These are phyloP conservation scores for Hymenoscyphus fructigenus DNA, from an alignment of 2,329 filamentous ascomycete genomes.

Conservation along the genomic window DNA sequence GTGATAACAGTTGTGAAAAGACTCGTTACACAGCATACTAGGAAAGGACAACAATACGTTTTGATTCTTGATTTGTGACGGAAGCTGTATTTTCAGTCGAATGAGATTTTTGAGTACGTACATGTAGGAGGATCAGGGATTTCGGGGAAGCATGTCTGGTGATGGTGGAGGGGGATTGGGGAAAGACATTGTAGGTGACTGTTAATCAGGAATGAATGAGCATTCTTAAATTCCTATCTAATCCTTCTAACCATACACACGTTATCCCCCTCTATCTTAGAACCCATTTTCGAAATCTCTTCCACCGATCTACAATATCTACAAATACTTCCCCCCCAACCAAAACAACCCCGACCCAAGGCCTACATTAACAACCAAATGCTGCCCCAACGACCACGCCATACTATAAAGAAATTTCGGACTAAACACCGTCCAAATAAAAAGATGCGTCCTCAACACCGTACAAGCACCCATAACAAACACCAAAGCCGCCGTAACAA, in stretches of 20 bases:
- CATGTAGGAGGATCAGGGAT: too few relatives aligned
- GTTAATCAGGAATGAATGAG: too few relatives aligned
- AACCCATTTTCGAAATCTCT: neutral
- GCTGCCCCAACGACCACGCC: conserved; percentile 83
- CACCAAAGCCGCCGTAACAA: conserved; percentile 61
- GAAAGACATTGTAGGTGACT: too few relatives aligned
- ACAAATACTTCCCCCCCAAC: conserved; percentile 39
- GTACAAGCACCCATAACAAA: conserved; percentile 90
- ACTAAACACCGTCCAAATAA: conserved; percentile 98
- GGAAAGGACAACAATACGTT: too few relatives aligned
- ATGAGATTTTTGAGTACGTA: too few relatives aligned
- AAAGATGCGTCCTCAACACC: conserved; percentile 79
- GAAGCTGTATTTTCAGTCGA: too few relatives aligned
- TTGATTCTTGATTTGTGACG: too few relatives aligned
- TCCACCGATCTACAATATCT: neutral
- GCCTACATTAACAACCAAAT: conserved; percentile 69
- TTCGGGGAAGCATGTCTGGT: too few relatives aligned
- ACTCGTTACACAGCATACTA: too few relatives aligned
- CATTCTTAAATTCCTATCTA: neutral
- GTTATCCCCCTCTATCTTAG: neutral
- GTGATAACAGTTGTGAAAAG: too few relatives aligned
- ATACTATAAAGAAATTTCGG: conserved; percentile 93
- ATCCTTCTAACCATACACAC: too few relatives aligned
- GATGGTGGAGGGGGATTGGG: too few relatives aligned
- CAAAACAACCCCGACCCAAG: conserved; percentile 59